Evolutionary conservation across 192 early-diverging fungal species (phyloP).

Genomic region (Backusella parvicylindrica): DNA sequence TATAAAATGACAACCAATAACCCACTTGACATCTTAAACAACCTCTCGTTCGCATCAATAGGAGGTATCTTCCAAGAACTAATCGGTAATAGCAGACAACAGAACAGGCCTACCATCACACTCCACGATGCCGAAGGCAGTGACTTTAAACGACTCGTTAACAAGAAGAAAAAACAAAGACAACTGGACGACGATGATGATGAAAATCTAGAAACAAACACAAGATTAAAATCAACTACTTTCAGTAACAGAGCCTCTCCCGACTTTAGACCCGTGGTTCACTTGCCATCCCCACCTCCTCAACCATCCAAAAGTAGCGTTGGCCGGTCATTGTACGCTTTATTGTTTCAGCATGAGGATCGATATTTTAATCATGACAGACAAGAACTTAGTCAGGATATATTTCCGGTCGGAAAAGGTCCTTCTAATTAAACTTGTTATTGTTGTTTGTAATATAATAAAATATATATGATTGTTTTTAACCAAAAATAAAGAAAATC

Average conservation of each 20-base stretch:
- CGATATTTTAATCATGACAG: slow-evolving; percentile 10
- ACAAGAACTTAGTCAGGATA: slow-evolving; percentile 12
- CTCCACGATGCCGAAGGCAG: slow-evolving; percentile 4
- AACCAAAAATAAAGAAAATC: neutral
- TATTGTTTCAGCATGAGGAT: slow-evolving; percentile 4
- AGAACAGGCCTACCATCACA: neutral
- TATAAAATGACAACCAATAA: neutral
- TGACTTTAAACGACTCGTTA: slow-evolving; percentile 9
- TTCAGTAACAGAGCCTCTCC: slow-evolving; percentile 4
- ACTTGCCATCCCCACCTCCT: neutral
- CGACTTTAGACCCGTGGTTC: slow-evolving; percentile 2
- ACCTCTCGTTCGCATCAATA: neutral
- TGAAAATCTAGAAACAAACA: neutral
- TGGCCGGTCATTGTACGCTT: neutral
- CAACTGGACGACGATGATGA: neutral
- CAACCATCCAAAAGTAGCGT: neutral
- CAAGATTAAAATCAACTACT: neutral
- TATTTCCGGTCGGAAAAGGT: slow-evolving; percentile 12
- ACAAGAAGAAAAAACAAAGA: slow-evolving; percentile 11
- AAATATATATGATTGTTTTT: neutral
- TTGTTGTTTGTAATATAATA: neutral
- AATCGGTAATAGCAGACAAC: neutral
- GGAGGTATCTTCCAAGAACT: slow-evolving; percentile 3
- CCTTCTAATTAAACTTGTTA: neutral
- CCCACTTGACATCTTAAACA: neutral